Percentiles rank a stretch among this genome's conserved stretches.
Evolutionary conservation across 108 stramenopile species (phyloP).

Genomic region (Mediolabrus comicus): DNA sequence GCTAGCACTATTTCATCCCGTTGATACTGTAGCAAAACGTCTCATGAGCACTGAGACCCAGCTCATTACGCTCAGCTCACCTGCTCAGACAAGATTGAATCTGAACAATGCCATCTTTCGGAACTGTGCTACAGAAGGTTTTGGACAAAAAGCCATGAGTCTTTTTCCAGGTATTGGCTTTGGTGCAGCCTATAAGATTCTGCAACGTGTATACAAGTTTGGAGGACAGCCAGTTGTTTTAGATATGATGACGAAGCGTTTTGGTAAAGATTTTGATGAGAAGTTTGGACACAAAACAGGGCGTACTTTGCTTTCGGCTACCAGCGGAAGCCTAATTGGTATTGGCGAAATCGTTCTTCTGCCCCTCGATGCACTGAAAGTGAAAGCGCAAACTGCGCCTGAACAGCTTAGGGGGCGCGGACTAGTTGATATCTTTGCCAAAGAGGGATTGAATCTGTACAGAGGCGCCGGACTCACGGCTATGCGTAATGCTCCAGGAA

Average conservation of each 20-base stretch:
- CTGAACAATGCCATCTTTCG: slow-evolving; percentile 61
- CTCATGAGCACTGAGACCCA: slow-evolving; percentile 54
- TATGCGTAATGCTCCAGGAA: slow-evolving; percentile 77
- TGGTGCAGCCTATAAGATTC: slow-evolving; percentile 81
- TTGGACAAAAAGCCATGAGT: slow-evolving; percentile 46
- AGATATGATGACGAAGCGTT: slow-evolving; percentile 57
- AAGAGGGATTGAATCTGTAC: slow-evolving; percentile 61
- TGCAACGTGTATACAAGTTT: slow-evolving; percentile 81
- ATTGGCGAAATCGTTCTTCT: slow-evolving; percentile 79
- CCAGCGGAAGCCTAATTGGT: slow-evolving; percentile 71
- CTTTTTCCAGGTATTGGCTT: slow-evolving; percentile 82
- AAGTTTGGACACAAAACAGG: slow-evolving; percentile 65
- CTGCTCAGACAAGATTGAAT: slow-evolving; percentile 45
- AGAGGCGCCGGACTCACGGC: slow-evolving; percentile 78
- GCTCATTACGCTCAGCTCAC: slow-evolving; percentile 35
- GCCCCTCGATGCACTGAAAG: slow-evolving; percentile 79
- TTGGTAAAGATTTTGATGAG: slow-evolving; percentile 51
- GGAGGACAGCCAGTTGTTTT: slow-evolving; percentile 66
- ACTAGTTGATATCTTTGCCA: slow-evolving; percentile 57
- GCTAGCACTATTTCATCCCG: slow-evolving; percentile 63
- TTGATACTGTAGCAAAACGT: slow-evolving; percentile 65
- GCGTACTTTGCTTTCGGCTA: slow-evolving; percentile 62
- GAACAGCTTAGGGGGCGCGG: slow-evolving; percentile 67
- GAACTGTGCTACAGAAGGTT: slow-evolving; percentile 38
- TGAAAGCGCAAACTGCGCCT: slow-evolving; percentile 81